These are phyloP conservation scores for Diplodia sapinea DNA, from an alignment of 2,329 filamentous ascomycete species.

Conservation along the genomic window DNA sequence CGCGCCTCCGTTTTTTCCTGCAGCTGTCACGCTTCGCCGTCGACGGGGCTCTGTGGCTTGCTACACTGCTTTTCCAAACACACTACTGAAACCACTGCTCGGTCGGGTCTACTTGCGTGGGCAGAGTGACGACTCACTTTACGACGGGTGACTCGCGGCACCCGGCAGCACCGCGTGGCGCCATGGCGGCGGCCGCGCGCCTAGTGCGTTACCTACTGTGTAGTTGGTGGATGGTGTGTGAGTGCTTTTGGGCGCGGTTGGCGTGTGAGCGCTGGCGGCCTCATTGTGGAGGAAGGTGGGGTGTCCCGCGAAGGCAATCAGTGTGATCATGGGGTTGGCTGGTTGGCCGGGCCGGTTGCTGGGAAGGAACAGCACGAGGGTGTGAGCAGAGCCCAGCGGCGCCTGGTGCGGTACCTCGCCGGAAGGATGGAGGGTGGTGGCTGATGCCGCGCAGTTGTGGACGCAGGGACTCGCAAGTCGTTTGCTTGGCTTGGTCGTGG, in stretches of 20 bases:
- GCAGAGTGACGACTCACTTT: background rate
- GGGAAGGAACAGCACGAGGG: background rate
- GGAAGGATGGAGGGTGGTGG: constrained; percentile 2
- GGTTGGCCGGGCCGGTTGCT: constrained; percentile 5
- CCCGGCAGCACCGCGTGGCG: background rate
- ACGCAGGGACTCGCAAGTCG: constrained; percentile 17
- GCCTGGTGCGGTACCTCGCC: background rate
- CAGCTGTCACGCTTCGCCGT: background rate
- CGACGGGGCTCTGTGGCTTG: background rate
- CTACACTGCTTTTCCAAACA: background rate
- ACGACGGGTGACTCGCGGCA: constrained; percentile 4
- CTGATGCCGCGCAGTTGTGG: constrained; percentile 18
- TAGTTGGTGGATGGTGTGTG: constrained; percentile 1
- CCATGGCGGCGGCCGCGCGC: constrained; percentile 6
- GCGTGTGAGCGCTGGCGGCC: background rate
- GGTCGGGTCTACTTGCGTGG: background rate
- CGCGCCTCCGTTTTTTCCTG: background rate
- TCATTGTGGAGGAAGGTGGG: constrained; percentile 18
- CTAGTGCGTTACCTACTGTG: background rate
- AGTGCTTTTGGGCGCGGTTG: too few species aligned
- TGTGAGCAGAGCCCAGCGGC: constrained; percentile 1
- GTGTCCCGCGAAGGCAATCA: background rate
- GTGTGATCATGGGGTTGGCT: constrained; percentile 13
- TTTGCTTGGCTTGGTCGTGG: background rate
- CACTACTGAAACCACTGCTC: background rate